Base-by-base conservation (phyloP, 176 grass and related monocot species). In the Poa annua region DNA sequence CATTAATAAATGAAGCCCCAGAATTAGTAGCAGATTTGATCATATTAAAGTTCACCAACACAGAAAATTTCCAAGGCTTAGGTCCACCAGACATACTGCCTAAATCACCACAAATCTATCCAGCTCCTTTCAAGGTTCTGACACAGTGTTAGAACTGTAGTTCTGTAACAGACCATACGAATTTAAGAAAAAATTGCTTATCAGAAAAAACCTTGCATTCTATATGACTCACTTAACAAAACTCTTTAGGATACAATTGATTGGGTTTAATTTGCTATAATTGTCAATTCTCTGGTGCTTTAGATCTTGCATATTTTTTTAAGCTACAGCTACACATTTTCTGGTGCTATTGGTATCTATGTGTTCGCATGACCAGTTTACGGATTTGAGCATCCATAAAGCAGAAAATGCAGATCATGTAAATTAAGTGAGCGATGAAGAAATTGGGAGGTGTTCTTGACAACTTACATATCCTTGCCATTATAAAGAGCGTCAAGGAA, bases 401-500 rank as follows among this genome's bases (percentile, higher is more conserved):
- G 44, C 44, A 73, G 44, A 44, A 73, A 49, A 73, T 29, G n/a
- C 45, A 51, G 32, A 25, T 79, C 72, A 34, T 62, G 48, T 16
- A 50, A 72, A 75, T 12, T 49, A 66, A 80, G 25, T 19, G 17
- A 55, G 35, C 14, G 78, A 44, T 48, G 14, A 53, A 77, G 32
- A 26, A 39, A 84, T 82, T 45, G 62, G 39, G 78, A 57, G 3
- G 33, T 22, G 35, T 19, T 45, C 67, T 35, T 24, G n/a, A 69
- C 10, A 17, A 87, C 91, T 80, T 91, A 96, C 94, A 93, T 96
- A 71, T 93, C 91, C 83, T 90, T 93, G 50, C 90, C 88, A 51
- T 83, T 88, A 74, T 93, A 87, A 77, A 96, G 86, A 78, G 91
- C 83, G 22, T 96, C 94, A 66, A 93, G 89, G 71, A 96, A 93